Base-by-base conservation (phyloP, 2,329 filamentous ascomycete species). In the Colletotrichum lindemuthianum region DNA sequence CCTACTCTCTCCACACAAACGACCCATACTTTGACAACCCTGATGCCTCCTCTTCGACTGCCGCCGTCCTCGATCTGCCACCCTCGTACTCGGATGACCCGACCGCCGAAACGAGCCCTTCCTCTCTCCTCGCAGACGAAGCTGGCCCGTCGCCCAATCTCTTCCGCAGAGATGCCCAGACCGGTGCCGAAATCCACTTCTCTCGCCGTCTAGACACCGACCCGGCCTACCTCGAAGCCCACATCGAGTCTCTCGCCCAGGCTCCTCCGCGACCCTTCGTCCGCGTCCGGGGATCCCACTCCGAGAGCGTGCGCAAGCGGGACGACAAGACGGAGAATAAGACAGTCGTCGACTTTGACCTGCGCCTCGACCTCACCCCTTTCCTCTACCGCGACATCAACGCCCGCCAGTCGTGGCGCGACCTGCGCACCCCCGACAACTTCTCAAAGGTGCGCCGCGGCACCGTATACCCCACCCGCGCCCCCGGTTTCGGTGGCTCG, bases 361-460 rank as follows among this genome's bases (percentile, higher is more conserved):
- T 90, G 59, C 76, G 76, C 16, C 75, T 90, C 65, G 86, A 89
- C 60, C 76, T 90, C 68, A 88, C 86, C 2, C 81, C 85, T 5
- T 83, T 87, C 43, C 79, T 90, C 12, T 85, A 82, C 70, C 73
- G 79, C 6, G 78, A 85, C 65, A 77, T 80, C 15, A 70, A 72
- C 47, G 73, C 72, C 24, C 75, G 72, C 37, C 66, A 64, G 43
- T 79, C 81, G 6, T 84, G 79, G 82, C 70, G 74, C 10, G 68
- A 76, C 33, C 67, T 88, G n/a, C 75, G 77, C 9, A 84, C 85
- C 0, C 85, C 86, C 0, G 80, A 85, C 52, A 86, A 89, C 70
- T 77, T 81, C 56, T 86, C 90, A 69, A 86, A 87, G 67, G 84
- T 85, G 9, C 82, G 85, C 59, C 88, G 91, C n/a, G 91, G 91